A percentile compares a stretch with the other conserved stretches of the same genome.
phyloP scores from a whole-genome alignment of 495 filamentous ascomycete species.

The Tricharina praecox region DNA sequence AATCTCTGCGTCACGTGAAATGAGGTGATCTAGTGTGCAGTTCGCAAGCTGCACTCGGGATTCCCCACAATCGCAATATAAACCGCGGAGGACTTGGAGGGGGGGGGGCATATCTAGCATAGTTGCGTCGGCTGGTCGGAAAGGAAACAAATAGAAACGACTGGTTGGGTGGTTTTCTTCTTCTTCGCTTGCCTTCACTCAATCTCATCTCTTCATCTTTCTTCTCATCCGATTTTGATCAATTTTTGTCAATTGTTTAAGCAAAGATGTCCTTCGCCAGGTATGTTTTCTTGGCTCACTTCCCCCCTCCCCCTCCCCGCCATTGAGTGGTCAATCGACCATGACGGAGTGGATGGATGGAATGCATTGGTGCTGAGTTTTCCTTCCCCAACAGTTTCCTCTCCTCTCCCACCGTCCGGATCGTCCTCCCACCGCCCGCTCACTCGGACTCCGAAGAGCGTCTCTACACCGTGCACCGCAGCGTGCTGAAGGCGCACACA shows the following conservation, averaged over 20 bases:
- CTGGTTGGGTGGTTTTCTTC: background rate
- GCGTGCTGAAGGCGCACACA: slow-evolving; percentile 13
- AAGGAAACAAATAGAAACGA: slow-evolving; percentile 1
- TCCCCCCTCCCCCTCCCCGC: no score
- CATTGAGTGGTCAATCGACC: background rate
- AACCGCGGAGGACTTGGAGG: background rate
- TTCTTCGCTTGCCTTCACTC: background rate
- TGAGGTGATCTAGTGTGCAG: slow-evolving; percentile 1
- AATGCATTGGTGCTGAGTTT: background rate
- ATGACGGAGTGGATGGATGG: background rate
- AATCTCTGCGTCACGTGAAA: slow-evolving; percentile 4
- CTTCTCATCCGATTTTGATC: background rate
- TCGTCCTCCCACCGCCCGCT: slow-evolving; percentile 8
- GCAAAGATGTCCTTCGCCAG: slow-evolving; percentile 8
- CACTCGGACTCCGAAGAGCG: slow-evolving; percentile 11
- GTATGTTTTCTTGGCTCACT: background rate
- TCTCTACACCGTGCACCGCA: slow-evolving; percentile 17
- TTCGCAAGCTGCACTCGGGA: background rate
- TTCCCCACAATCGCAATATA: background rate
- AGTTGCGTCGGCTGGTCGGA: background rate
- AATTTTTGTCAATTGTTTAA: no score
- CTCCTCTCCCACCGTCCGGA: slow-evolving; percentile 16
- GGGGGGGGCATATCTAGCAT: background rate
- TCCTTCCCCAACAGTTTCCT: slow-evolving; percentile 11
- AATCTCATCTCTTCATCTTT: background rate